A percentile compares a stretch with the other conserved stretches of the same genome.
These are phyloP conservation scores for Terfezia claveryi DNA, from an alignment of 495 filamentous ascomycete genomes.

Conservation along the genomic window DNA sequence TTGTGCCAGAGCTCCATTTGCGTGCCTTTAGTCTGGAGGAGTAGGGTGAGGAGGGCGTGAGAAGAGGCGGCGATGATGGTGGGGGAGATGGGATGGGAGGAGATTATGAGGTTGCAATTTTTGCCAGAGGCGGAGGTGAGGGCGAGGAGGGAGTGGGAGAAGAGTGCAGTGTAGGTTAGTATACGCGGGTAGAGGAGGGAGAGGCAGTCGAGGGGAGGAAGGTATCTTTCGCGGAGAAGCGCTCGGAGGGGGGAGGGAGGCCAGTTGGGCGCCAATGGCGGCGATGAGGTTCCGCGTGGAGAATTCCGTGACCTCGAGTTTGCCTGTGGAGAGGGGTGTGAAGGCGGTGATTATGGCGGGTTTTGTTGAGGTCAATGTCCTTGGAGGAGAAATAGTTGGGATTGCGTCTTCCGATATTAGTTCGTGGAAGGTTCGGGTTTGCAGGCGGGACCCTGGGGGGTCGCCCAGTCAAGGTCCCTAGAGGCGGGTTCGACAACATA, in stretches of 20 bases:
- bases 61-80: constrained; percentile 69
- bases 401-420: constrained; percentile 5
- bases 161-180: constrained; percentile 63
- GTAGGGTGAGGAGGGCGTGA: constrained; percentile 43
- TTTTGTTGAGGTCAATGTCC: constrained; percentile 10
- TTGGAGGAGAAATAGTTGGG: constrained; percentile 1
- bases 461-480: constrained; percentile 63
- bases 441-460: constrained; percentile 6
- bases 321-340: constrained; percentile 1
- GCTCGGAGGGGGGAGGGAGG: constrained; percentile 51
- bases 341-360: constrained; percentile 11
- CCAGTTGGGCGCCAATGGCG: constrained; percentile 54
- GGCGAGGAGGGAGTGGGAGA: constrained; percentile 61
- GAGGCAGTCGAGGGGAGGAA: constrained; percentile 71
- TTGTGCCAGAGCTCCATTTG: constrained; percentile 30
- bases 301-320: constrained; percentile 11
- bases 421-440: constrained; percentile 13
- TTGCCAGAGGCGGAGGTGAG: constrained; percentile 66
- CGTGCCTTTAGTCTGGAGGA: constrained; percentile 27
- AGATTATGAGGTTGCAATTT: constrained; percentile 44
- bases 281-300: constrained; percentile 49
- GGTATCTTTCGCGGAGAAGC: constrained; percentile 48
- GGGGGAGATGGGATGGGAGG: constrained; percentile 50
- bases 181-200: constrained; percentile 56
- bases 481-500: constrained; percentile 89